A percentile compares a stretch with the other conserved stretches of the same genome.
Evolutionary conservation across 2,329 filamentous ascomycete genomes (phyloP).

Genomic region (Alternaria arborescens): DNA sequence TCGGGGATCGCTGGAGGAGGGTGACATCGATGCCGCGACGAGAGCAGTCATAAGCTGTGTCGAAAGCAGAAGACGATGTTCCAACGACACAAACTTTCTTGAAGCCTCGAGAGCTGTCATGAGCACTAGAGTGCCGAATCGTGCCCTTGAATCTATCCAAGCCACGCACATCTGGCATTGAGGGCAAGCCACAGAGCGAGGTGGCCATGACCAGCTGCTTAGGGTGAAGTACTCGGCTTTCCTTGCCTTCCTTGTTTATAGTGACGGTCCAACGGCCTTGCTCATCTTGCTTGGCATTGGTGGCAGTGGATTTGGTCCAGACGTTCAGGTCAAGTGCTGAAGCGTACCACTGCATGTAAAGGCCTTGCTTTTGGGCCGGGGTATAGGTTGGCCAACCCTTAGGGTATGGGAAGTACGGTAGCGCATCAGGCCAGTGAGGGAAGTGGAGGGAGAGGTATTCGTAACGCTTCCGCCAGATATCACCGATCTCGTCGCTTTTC

Average conservation of each 20-base stretch:
- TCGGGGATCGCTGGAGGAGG: slow-evolving; percentile 72
- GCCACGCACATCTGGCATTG: slow-evolving; percentile 53
- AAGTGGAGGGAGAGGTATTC: slow-evolving; percentile 45
- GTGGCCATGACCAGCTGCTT: slow-evolving; percentile 17
- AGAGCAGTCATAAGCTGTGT: slow-evolving; percentile 72
- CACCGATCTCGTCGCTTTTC: slow-evolving; percentile 37
- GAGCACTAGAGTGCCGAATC: slow-evolving; percentile 59
- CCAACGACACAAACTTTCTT: slow-evolving; percentile 72
- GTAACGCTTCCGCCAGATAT: slow-evolving; percentile 45
- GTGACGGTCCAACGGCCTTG: slow-evolving; percentile 8
- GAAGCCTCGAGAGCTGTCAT: slow-evolving; percentile 56
- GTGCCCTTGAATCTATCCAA: slow-evolving; percentile 65
- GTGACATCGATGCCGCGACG: slow-evolving; percentile 73
- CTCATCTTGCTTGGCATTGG: slow-evolving; percentile 9
- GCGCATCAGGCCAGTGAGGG: slow-evolving; percentile 41
- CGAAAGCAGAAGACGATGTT: slow-evolving; percentile 72
- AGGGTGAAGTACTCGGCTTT: slow-evolving; percentile 10
- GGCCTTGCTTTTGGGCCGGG: slow-evolving; percentile 42
- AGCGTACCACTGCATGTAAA: slow-evolving; percentile 44
- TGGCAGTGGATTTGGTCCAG: slow-evolving; percentile 10
- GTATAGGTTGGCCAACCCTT: slow-evolving; percentile 46
- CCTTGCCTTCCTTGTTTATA: slow-evolving; percentile 12
- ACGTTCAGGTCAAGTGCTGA: slow-evolving; percentile 21
- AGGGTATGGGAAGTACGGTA: slow-evolving; percentile 45
- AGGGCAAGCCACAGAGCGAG: slow-evolving; percentile 15